Evolutionary conservation across 805 yeast species (phyloP).

Genomic region (Myxozyma neotropica): DNA sequence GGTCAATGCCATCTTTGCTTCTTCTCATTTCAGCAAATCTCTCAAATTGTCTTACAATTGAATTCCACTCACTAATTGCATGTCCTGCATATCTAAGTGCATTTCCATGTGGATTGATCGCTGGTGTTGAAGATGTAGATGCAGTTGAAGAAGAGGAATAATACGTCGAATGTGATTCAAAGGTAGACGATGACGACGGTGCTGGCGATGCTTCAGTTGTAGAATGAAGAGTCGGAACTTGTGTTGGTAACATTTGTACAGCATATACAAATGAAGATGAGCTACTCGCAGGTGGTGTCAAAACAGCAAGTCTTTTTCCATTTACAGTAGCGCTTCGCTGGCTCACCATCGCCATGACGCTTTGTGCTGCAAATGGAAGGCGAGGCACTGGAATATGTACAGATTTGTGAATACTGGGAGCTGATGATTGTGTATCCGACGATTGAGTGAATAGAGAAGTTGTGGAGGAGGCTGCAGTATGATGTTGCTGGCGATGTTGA

Average conservation of each 20-base stretch:
- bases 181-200: not conserved
- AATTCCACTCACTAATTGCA: slow-evolving; percentile 47
- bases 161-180: not conserved
- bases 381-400: slow-evolving; percentile 21
- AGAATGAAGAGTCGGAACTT: not conserved
- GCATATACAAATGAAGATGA: slow-evolving; percentile 7
- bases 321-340: not conserved
- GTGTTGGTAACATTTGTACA: not conserved
- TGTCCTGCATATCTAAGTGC: slow-evolving; percentile 42
- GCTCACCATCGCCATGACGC: slow-evolving; percentile 14
- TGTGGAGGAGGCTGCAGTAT: not conserved
- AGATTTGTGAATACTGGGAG: not conserved
- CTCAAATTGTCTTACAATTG: slow-evolving; percentile 44
- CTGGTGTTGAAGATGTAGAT: not conserved
- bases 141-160: not conserved
- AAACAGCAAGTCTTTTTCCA: not conserved
- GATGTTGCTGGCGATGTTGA: slow-evolving; percentile 11
- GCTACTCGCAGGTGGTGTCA: slow-evolving; percentile 7
- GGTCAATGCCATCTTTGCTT: slow-evolving; percentile 35
- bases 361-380: slow-evolving; percentile 15
- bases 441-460: not conserved
- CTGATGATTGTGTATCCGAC: not conserved
- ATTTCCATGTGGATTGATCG: not conserved
- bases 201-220: not conserved
- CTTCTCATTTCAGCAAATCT: slow-evolving; percentile 41